These are phyloP conservation scores for Pharnaceum exiguum DNA, from an alignment of 148 eudicot genomes.

Conservation along the genomic window DNA sequence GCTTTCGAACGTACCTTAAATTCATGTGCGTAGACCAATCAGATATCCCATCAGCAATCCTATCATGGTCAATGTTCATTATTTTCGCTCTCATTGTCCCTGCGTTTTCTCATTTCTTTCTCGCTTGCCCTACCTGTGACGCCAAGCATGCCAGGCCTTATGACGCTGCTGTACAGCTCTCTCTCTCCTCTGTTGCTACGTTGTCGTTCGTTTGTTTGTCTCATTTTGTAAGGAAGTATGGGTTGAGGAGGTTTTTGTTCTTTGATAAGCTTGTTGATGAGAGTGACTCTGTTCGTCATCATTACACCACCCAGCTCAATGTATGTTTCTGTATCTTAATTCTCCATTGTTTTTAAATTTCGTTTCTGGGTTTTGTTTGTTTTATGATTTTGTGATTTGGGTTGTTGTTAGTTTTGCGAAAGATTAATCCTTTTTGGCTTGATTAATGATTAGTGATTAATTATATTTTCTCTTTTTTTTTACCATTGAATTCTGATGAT, in stretches of 20 bases:
- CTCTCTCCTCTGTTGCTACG: conserved; percentile 55
- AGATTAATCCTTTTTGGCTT: not conserved
- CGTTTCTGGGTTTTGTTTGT: not conserved
- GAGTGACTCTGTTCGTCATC: conserved; percentile 65
- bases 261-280: conserved; percentile 79
- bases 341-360: not conserved
- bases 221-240: conserved; percentile 47
- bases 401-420: not conserved
- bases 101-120: conserved; percentile 56
- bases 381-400: not conserved
- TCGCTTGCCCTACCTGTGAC: conserved; percentile 67
- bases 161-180: conserved; percentile 65
- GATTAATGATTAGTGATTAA: no score
- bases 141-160: conserved; percentile 48
- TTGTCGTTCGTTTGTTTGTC: conserved; percentile 66
- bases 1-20: conserved; percentile 58
- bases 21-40: conserved; percentile 94
- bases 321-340: conserved; percentile 31
- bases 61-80: conserved; percentile 62
- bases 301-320: conserved; percentile 71
- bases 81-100: conserved; percentile 55
- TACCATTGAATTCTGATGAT: no score
- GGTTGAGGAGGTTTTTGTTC: conserved; percentile 73
- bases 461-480: no score
- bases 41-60: conserved; percentile 13